These are phyloP conservation scores for Funneliformis mosseae DNA, from an alignment of 192 early-diverging fungal species.

Conservation along the genomic window DNA sequence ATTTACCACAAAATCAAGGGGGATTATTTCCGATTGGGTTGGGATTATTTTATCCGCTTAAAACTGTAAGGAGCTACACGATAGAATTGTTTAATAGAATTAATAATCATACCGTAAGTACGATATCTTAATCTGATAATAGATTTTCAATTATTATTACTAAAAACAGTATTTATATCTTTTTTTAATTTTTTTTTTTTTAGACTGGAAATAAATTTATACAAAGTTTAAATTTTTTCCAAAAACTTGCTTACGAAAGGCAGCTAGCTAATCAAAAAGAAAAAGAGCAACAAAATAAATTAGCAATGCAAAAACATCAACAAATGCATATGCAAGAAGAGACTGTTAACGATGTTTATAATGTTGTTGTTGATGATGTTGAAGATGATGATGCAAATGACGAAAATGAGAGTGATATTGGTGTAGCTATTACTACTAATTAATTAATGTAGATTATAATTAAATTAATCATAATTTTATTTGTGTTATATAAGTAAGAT, in stretches of 20 bases:
- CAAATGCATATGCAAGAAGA: no score
- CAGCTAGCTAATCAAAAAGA: slow-evolving; percentile 9
- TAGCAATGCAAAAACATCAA: not conserved
- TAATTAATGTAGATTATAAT: no score
- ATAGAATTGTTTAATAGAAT: slow-evolving; percentile 76
- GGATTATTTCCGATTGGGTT: slow-evolving; percentile 78
- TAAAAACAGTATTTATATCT: not conserved
- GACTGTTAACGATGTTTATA: no score
- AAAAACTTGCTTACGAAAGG: slow-evolving; percentile 50
- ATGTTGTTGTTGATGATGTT: no score
- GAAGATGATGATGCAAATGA: no score
- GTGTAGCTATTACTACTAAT: no score
- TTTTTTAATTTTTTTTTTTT: slow-evolving; percentile 8
- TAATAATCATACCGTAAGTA: slow-evolving; percentile 63
- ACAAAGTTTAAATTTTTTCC: slow-evolving; percentile 47
- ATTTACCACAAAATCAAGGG: slow-evolving; percentile 77
- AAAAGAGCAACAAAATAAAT: slow-evolving; percentile 11
- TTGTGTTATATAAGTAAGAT: no score
- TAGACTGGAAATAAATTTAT: slow-evolving; percentile 48
- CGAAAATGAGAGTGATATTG: no score
- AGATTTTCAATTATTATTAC: not conserved
- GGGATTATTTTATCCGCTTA: slow-evolving; percentile 78
- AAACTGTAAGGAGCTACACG: slow-evolving; percentile 65
- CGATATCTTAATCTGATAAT: slow-evolving; percentile 15
- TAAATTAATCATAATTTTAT: no score